Evolutionary conservation across 495 filamentous ascomycete species (phyloP).

Genomic region (Penicillium arizonense): DNA sequence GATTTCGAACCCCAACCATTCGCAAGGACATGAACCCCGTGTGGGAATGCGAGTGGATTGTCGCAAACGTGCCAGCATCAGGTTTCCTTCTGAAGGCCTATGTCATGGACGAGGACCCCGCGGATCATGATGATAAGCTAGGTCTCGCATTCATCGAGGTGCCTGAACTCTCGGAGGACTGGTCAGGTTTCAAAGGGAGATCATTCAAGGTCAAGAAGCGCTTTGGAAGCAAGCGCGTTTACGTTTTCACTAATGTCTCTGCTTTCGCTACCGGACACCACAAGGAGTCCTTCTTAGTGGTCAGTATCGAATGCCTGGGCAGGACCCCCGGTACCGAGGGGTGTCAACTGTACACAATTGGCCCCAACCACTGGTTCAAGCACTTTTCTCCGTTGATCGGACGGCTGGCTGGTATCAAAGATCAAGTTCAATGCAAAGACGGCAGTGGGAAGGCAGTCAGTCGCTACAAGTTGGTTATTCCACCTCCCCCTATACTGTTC

Average conservation of each 20-base stretch:
- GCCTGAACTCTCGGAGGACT: conserved; percentile 54
- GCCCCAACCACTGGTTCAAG: conserved; percentile 72
- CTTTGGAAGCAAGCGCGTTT: conserved; percentile 81
- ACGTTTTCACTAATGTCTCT: conserved; percentile 64
- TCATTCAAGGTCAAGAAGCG: conserved; percentile 76
- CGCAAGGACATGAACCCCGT: conserved; percentile 65
- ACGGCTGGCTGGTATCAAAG: conserved; percentile 74
- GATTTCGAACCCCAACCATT: conserved; percentile 74
- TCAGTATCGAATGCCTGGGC: conserved; percentile 75
- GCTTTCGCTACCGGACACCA: conserved; percentile 53
- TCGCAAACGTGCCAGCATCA: conserved; percentile 75
- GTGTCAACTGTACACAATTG: conserved; percentile 75
- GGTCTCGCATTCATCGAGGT: conserved; percentile 76
- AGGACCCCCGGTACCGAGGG: conserved; percentile 67
- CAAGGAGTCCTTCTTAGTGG: conserved; percentile 57
- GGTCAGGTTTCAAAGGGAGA: conserved; percentile 64
- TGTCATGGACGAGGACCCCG: conserved; percentile 84
- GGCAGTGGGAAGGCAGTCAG: conserved; percentile 48
- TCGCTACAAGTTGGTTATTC: conserved; percentile 65
- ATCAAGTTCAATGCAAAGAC: conserved; percentile 46
- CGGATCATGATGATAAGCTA: conserved; percentile 82
- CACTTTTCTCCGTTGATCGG: conserved; percentile 91
- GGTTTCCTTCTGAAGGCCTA: conserved; percentile 80
- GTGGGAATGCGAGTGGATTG: conserved; percentile 85
- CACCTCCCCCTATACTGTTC: not conserved